Base-by-base conservation (phyloP, 108 stramenopile genomes). In the Skeletonema tropicum region DNA sequence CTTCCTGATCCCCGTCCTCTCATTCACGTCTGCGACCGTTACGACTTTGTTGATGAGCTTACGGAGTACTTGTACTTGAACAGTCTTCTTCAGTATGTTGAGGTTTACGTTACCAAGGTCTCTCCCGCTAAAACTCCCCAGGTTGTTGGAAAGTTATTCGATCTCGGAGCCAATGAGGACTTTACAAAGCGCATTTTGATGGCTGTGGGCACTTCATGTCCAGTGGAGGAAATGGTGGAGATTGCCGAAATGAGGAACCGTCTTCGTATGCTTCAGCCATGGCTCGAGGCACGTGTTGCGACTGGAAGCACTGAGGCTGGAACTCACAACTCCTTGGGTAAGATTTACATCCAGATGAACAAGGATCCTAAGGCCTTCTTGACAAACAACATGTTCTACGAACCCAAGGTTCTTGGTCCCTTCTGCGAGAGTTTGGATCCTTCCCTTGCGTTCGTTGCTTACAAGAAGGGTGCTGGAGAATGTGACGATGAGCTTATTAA, bases 311-410 rank as follows among this genome's bases (percentile, higher is more conserved):
- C 97, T 6, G 98, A 99, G 83, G 92, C 97, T 59, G 98, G 97
- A 60, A 98, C 98, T 14, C 99, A 99, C 96, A 99, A 99, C 70
- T 98, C 98, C 48, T 92, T 99, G 32, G 99, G 99, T 75, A 99
- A 99, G 98, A 99, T 99, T 87, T 99, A 99, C 92, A 95, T 99
- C 55, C 97, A 97, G 29, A 86, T 98, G 69, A 99, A 99, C 87
- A 92, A 94, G 66, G 99, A 99, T 73, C 98, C 99, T 11, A 93
- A 96, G 83, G 88, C 94, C 15, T 99, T 98, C 88, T 85, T 99
- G 75, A 73, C 92, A 31, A 99, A 99, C 94, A 99, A 99, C 90
- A 98, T 98, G 97, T 99, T 99, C 77, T 99, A 99, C 89, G 98
- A 99, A 72, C 98, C 99, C 17, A 93, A 93, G 73, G 99, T 98